Conservation (phyloP, 2,329 filamentous ascomycete genomes). For the Botrytis paeoniae region DNA sequence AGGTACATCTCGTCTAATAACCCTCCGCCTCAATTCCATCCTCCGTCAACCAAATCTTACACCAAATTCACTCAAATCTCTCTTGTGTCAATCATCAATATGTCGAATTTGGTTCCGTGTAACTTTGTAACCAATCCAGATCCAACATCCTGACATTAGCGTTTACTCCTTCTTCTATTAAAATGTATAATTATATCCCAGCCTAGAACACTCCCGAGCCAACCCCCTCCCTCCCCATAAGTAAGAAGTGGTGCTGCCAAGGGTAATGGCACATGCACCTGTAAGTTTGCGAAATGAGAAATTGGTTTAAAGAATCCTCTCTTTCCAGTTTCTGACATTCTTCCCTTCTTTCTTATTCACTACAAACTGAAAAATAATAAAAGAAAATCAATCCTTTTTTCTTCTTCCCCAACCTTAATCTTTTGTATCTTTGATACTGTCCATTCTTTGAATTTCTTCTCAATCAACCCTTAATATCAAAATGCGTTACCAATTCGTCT, state of each 20-base stretch:
- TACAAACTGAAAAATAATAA: neutral
- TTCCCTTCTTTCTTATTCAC: neutral
- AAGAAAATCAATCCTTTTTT: neutral
- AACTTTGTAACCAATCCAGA: neutral
- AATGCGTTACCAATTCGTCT: constrained; percentile 35
- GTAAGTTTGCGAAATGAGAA: constrained; percentile 6
- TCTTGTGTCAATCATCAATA: neutral
- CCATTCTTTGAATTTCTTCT: constrained; percentile 31
- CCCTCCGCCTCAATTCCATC: neutral
- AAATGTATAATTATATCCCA: constrained; percentile 12
- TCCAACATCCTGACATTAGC: neutral
- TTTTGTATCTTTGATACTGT: constrained; percentile 34
- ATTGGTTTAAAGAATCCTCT: neutral
- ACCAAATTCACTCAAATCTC: constrained; percentile 1
- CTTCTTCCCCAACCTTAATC: neutral
- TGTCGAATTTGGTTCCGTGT: neutral
- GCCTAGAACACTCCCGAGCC: neutral
- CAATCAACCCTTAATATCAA: constrained; percentile 21
- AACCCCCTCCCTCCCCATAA: constrained; percentile 1
- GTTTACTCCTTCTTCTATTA: neutral
- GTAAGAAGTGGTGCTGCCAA: constrained; percentile 12
- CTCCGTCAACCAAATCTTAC: constrained; percentile 1
- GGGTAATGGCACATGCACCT: neutral
- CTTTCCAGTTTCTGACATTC: neutral
- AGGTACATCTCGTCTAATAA: neutral